Conservation (phyloP, 352 stramenopile genomes). For the Globisporangium lucens region DNA sequence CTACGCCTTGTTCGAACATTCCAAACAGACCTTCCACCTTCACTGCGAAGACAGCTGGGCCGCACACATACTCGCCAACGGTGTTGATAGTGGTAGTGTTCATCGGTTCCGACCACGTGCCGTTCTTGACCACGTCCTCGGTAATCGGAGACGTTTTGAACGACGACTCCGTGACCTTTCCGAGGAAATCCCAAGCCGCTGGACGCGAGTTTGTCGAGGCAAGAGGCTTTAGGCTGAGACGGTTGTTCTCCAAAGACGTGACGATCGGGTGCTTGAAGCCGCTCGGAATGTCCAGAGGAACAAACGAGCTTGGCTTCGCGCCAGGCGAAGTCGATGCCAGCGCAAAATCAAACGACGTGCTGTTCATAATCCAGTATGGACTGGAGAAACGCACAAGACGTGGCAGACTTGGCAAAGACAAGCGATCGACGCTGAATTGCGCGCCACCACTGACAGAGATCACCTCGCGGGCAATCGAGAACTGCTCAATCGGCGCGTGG, state of each 20-base stretch:
- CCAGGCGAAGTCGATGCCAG: slow-evolving; percentile 55
- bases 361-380: slow-evolving; percentile 86
- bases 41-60: slow-evolving; percentile 70
- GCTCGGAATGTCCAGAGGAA: slow-evolving; percentile 35
- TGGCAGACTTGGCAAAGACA: slow-evolving; percentile 61
- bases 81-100: slow-evolving; percentile 88
- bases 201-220: slow-evolving; percentile 44
- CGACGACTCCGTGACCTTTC: slow-evolving; percentile 46
- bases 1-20: slow-evolving; percentile 69
- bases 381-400: slow-evolving; percentile 80
- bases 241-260: slow-evolving; percentile 50
- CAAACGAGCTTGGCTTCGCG: slow-evolving; percentile 44
- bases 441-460: slow-evolving; percentile 50
- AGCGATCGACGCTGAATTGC: slow-evolving; percentile 69
- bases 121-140: slow-evolving; percentile 61
- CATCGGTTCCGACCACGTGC: slow-evolving; percentile 75
- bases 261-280: slow-evolving; percentile 70
- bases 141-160: slow-evolving; percentile 47
- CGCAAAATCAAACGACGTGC: slow-evolving; percentile 66
- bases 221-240: slow-evolving; percentile 67
- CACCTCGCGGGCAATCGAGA: slow-evolving; percentile 61
- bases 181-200: slow-evolving; percentile 52
- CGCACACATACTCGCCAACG: slow-evolving; percentile 69
- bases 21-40: slow-evolving; percentile 84
- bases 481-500: slow-evolving; percentile 65